Percentiles rank a stretch among this genome's conserved stretches.
phyloP scores from a whole-genome alignment of 1,139 yeast genomes.

The Geotrichum carabidarum region DNA sequence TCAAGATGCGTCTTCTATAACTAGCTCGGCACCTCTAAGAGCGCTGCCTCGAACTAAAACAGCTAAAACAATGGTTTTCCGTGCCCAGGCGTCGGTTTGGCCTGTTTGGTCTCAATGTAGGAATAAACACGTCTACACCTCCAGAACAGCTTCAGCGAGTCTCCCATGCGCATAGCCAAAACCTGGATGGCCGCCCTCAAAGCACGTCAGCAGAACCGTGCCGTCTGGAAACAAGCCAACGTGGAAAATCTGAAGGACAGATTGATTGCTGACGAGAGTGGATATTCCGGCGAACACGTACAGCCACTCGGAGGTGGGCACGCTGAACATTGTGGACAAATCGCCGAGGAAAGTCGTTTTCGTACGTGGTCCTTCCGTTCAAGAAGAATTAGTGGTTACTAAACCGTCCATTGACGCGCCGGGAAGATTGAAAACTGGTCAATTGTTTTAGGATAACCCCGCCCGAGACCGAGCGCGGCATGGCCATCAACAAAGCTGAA shows the following conservation, averaged over 20 bases:
- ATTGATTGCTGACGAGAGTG: conserved; percentile 10
- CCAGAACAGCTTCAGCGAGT: conserved; percentile 24
- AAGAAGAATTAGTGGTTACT: conserved; percentile 76
- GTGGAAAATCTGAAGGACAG: conserved; percentile 20
- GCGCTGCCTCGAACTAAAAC: neutral
- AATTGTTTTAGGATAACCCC: conserved; percentile 85
- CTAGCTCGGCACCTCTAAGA: too few species aligned
- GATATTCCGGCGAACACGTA: conserved; percentile 40
- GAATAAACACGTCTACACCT: neutral
- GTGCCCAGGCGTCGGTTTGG: neutral
- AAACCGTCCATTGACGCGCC: conserved; percentile 83
- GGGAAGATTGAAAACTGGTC: conserved; percentile 86
- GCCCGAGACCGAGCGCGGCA: conserved; percentile 79
- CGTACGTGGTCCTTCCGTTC: conserved; percentile 70
- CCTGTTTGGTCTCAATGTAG: conserved; percentile 1
- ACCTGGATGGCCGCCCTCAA: conserved; percentile 81
- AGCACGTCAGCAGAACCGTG: conserved; percentile 65
- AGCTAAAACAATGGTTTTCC: neutral
- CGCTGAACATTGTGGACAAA: conserved; percentile 65
- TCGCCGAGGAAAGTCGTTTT: conserved; percentile 72
- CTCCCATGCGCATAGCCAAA: conserved; percentile 41
- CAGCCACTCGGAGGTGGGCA: conserved; percentile 48
- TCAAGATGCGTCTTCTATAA: too few species aligned
- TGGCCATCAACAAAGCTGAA: conserved; percentile 75
- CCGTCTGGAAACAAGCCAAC: conserved; percentile 47